Evolutionary conservation across 108 stramenopile genomes (phyloP).

Genomic region (Stephanodiscus minutulus): DNA sequence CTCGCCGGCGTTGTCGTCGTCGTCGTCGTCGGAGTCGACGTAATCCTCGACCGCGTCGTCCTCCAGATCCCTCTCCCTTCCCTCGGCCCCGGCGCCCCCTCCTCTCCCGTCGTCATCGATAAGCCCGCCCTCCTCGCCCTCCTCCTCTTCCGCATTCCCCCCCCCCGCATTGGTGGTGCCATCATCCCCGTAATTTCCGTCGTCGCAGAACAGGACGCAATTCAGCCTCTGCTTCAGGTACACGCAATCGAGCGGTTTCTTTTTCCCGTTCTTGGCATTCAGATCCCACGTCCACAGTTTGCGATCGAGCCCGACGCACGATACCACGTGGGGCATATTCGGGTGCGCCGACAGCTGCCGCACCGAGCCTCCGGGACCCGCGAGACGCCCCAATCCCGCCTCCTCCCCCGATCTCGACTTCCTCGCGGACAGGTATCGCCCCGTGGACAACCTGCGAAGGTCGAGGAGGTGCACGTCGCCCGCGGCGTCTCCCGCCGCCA

Average conservation of each 20-base stretch:
- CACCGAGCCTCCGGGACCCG: constrained; percentile 79
- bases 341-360: constrained; percentile 66
- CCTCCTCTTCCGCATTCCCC: constrained; percentile 18
- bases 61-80: constrained; percentile 25
- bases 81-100: constrained; percentile 25
- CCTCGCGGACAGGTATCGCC: neutral
- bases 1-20: no score
- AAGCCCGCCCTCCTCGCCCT: no score
- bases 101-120: constrained; percentile 49
- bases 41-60: constrained; percentile 42
- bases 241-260: constrained; percentile 69
- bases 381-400: constrained; percentile 56
- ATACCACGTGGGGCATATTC: constrained; percentile 58
- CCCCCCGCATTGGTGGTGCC: no score
- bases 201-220: constrained; percentile 72
- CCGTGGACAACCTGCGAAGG: constrained; percentile 53
- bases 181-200: constrained; percentile 32
- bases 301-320: constrained; percentile 81
- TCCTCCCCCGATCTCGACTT: constrained; percentile 33
- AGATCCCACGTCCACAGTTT: constrained; percentile 83
- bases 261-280: constrained; percentile 8
- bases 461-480: constrained; percentile 68
- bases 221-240: constrained; percentile 88
- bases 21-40: constrained; percentile 46
- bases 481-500: constrained; percentile 71